Conservation (phyloP, 2,329 filamentous ascomycete species). For the Berkeleyomyces rouxiae region DNA sequence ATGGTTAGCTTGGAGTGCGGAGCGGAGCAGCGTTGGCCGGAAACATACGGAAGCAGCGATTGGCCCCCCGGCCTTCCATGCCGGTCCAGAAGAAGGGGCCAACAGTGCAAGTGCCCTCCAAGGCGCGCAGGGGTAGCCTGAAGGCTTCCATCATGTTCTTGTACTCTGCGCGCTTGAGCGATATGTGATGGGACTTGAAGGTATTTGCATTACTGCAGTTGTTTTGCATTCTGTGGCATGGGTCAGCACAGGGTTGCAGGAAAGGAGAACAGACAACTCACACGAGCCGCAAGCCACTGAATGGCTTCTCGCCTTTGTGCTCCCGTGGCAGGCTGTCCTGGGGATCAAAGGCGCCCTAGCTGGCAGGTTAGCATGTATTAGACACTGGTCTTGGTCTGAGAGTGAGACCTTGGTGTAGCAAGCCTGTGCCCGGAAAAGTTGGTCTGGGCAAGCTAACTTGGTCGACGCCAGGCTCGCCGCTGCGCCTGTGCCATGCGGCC, state of each 20-base stretch:
- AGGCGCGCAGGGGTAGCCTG: slow-evolving; percentile 37
- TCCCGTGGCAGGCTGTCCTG: slow-evolving; percentile 20
- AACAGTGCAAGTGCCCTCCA: slow-evolving; percentile 42
- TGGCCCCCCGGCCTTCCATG: slow-evolving; percentile 37
- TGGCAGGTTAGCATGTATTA: neutral
- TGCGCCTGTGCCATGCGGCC: neutral
- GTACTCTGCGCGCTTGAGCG: slow-evolving; percentile 33
- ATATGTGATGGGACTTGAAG: slow-evolving; percentile 38
- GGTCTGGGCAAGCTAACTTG: too few species aligned
- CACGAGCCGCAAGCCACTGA: slow-evolving; percentile 38
- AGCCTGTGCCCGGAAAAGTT: neutral
- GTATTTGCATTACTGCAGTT: slow-evolving; percentile 40
- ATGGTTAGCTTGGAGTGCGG: neutral
- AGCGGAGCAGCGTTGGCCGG: too few species aligned
- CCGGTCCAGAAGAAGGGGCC: slow-evolving; percentile 48
- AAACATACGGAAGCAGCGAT: slow-evolving; percentile 38
- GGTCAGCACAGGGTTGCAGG: neutral
- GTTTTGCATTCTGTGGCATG: slow-evolving; percentile 32
- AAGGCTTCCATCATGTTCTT: slow-evolving; percentile 38
- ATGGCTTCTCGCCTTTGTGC: slow-evolving; percentile 27
- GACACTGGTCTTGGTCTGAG: neutral
- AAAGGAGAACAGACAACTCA: slow-evolving; percentile 22
- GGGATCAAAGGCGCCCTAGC: slow-evolving; percentile 37
- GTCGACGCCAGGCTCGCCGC: neutral
- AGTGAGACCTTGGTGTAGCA: neutral